Percentiles rank a stretch among this genome's conserved stretches.
Evolutionary conservation across 1,284 basidiomycete species (phyloP).

Genomic region (Rhodotorula sp.): DNA sequence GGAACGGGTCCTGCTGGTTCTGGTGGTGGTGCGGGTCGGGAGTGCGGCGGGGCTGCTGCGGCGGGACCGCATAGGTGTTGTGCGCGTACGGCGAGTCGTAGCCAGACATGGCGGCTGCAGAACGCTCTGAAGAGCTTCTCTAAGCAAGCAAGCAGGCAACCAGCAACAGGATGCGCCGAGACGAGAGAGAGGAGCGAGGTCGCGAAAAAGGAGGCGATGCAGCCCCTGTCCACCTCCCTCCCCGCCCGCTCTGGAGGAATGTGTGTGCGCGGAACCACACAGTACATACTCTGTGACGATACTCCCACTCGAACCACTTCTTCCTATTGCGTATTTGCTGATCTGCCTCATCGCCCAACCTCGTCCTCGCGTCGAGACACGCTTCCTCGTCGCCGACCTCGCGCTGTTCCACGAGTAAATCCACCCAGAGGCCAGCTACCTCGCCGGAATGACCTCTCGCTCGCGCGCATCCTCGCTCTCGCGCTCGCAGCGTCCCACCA

Average conservation of each 20-base stretch:
- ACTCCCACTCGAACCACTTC: too few relatives aligned
- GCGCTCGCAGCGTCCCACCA: conserved; percentile 27
- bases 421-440: background rate
- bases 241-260: background rate
- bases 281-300: too few relatives aligned
- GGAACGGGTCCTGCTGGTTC: background rate
- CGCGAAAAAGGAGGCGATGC: background rate
- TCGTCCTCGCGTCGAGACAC: too few relatives aligned
- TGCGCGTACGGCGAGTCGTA: conserved; percentile 10
- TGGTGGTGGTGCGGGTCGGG: background rate
- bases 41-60: background rate
- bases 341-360: too few relatives aligned
- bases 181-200: background rate
- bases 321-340: too few relatives aligned
- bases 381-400: background rate
- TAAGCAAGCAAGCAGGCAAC: too few relatives aligned
- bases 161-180: background rate
- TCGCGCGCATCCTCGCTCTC: conserved; percentile 16
- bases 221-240: too few relatives aligned
- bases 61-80: background rate
- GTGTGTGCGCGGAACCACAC: background rate
- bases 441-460: background rate
- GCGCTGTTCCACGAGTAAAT: too few relatives aligned
- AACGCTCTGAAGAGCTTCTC: background rate
- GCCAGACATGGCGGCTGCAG: background rate